Evolutionary conservation across 208 protist species (phyloP).

Genomic region (Leishmania guyanensis): DNA sequence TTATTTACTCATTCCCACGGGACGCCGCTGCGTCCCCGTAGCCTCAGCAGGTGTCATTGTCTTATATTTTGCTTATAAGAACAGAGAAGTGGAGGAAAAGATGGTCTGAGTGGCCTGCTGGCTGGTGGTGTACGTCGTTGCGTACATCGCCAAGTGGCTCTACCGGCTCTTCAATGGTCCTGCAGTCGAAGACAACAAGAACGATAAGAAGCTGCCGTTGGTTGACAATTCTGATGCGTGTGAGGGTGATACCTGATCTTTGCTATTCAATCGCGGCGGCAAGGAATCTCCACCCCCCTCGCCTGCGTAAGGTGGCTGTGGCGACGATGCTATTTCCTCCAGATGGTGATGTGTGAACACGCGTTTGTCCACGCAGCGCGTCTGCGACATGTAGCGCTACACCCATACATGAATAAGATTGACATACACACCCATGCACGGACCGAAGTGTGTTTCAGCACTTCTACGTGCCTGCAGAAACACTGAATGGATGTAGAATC

Average conservation of each 20-base stretch:
- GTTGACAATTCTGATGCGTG: constrained; percentile 4
- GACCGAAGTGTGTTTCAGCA: too few relatives aligned
- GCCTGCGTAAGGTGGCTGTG: constrained; percentile 17
- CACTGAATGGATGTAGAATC: neutral
- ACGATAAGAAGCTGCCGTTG: neutral
- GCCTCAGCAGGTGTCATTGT: neutral
- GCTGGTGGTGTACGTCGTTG: constrained; percentile 58
- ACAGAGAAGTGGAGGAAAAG: neutral
- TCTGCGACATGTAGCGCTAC: neutral
- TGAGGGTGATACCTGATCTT: constrained; percentile 28
- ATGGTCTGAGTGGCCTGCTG: constrained; percentile 58
- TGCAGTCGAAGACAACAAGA: constrained; percentile 18
- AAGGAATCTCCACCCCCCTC: constrained; percentile 21
- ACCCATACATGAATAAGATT: neutral
- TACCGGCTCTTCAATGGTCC: constrained; percentile 18
- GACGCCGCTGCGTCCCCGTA: neutral
- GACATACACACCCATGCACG: neutral
- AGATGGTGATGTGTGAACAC: neutral
- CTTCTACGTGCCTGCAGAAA: neutral
- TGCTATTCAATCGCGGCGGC: constrained; percentile 29
- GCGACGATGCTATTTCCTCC: neutral
- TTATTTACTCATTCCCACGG: neutral
- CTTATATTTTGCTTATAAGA: neutral
- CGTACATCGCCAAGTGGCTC: constrained; percentile 41
- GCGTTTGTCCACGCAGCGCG: neutral